Conservation (phyloP, 352 stramenopile genomes). For the Phytophthora sansomeana region DNA sequence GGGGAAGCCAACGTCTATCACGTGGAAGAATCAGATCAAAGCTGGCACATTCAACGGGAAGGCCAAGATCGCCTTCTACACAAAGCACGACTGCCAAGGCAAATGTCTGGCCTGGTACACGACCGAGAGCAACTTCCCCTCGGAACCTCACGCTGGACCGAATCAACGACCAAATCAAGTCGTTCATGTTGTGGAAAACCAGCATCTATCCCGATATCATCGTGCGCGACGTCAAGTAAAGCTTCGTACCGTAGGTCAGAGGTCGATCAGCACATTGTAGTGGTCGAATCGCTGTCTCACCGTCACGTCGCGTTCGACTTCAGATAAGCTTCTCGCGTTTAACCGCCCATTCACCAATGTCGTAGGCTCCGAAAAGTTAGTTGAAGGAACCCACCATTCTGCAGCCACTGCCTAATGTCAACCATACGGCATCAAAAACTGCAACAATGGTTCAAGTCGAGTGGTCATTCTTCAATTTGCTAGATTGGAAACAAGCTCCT, state of each 20-base stretch:
- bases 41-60: constrained; percentile 9
- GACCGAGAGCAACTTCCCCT: constrained; percentile 21
- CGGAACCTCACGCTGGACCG: constrained; percentile 22
- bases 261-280: background rate
- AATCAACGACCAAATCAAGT: constrained; percentile 35
- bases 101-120: constrained; percentile 12
- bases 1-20: constrained; percentile 31
- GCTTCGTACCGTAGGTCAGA: background rate
- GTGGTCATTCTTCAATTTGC: no score
- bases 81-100: constrained; percentile 31
- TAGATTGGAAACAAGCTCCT: no score
- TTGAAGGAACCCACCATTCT: no score
- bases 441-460: no score
- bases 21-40: constrained; percentile 24
- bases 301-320: background rate
- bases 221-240: constrained; percentile 8
- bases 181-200: constrained; percentile 35
- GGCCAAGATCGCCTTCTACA: constrained; percentile 42
- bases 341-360: no score
- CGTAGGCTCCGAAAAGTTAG: no score
- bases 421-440: no score
- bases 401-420: no score
- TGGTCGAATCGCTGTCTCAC: constrained; percentile 5
- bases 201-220: constrained; percentile 6
- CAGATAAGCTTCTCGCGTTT: no score